Evolutionary conservation across 768 basidiomycete genomes (phyloP), one percentile per base, ranked within the genome.

Genomic region (Neoboletus magnificus): DNA sequence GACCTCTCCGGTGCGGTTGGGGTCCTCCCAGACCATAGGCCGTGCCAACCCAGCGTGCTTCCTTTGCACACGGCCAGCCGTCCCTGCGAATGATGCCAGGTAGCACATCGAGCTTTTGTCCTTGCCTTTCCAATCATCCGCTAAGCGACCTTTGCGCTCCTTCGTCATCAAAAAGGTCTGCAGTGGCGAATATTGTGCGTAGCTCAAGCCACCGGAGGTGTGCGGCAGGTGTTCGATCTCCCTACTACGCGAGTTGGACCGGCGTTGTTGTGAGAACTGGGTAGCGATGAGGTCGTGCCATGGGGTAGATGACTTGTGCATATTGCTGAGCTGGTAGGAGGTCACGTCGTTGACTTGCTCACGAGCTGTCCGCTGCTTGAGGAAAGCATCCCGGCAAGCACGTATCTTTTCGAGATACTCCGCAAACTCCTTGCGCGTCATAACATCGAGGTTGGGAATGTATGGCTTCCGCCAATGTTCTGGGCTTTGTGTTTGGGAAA

Each of bases 141-240:
- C 75, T 59, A 86, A 56, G 54, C 89, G 78, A 48, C 87, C 91
- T 8, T 83, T 81, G 60, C 82, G 76, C 18, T 82, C 72, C 56
- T 73, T 76, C 9, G 77, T 76, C 65, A 74, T 76, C 66, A 85
- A 73, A 49, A 73, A 71, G 0, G 79, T 76, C 50, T 89, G 85
- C 46, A 91, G 71, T 7, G 57, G 50, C 7, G 86, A 76, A 35
- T 79, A 76, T 39, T 75, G 73, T 3, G 81, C 69, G 68, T 92
- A 93, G 43, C 74, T 72, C 40, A 91, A 76, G 4, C 81, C 91
- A 37, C 77, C 89, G 36, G 71, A 76, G 27, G 72, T 77, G 60
- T 92, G 91, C 0, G 88, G 88, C 52, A 81, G 76, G 41, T 80
- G 84, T 56, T 84, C 82, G 58, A 92, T 84, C 39, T 62, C 60